phyloP scores from a whole-genome alignment of 371 early-diverging fungal genomes.

The Conidiobolus incongruus region DNA sequence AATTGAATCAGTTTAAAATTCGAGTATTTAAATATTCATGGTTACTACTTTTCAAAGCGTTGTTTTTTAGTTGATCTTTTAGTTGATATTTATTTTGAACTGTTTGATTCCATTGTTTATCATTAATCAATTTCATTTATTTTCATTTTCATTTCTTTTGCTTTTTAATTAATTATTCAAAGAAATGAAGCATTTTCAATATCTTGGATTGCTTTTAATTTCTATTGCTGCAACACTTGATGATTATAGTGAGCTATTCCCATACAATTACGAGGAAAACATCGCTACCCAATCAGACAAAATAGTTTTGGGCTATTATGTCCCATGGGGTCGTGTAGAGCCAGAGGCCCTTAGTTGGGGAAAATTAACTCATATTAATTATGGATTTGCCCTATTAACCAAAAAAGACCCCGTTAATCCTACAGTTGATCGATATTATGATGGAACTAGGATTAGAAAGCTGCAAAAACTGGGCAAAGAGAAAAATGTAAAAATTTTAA shows the following conservation, averaged over 20 bases:
- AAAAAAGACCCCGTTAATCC: constrained; percentile 7
- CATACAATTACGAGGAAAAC: constrained; percentile 4
- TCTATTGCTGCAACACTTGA: too few species aligned
- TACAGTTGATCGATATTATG: constrained; percentile 9
- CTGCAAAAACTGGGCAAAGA: constrained; percentile 19
- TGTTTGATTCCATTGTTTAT: too few species aligned
- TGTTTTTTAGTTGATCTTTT: too few species aligned
- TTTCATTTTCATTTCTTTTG: too few species aligned
- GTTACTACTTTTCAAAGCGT: too few species aligned
- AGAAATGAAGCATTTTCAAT: too few species aligned
- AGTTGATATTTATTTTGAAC: too few species aligned
- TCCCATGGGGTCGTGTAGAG: constrained; percentile 25
- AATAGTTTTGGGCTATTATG: constrained; percentile 19
- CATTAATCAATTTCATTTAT: too few species aligned
- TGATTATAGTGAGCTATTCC: neutral
- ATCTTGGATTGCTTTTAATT: too few species aligned
- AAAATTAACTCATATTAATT: constrained; percentile 35
- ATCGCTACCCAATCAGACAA: constrained; percentile 11
- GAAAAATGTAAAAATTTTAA: constrained; percentile 22
- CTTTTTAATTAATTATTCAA: too few species aligned
- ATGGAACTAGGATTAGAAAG: constrained; percentile 13
- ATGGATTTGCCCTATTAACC: constrained; percentile 10
- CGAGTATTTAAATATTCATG: too few species aligned
- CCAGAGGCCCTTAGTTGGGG: constrained; percentile 19
- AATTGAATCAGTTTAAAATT: too few species aligned